phyloP scores from a whole-genome alignment of 306 rosid genomes.

The Calophaca sinica region DNA sequence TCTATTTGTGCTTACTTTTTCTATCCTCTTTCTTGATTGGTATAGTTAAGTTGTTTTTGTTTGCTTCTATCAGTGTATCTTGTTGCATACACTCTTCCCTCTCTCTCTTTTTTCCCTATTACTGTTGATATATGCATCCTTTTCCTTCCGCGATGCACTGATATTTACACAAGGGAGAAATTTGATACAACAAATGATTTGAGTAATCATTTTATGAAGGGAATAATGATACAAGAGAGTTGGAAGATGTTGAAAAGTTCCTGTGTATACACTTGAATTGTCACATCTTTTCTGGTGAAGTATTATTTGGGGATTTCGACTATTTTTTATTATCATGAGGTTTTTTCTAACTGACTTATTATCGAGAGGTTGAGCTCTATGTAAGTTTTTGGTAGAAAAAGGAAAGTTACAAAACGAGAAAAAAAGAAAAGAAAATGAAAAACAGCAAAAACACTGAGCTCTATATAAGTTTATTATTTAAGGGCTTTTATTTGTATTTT shows the following conservation, averaged over 20 bases:
- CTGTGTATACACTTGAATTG: background rate
- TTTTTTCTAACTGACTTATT: too few relatives aligned
- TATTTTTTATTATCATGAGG: too few relatives aligned
- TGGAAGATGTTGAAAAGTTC: background rate
- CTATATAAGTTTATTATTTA: too few relatives aligned
- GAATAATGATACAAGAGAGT: constrained; percentile 2
- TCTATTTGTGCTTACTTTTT: constrained; percentile 84
- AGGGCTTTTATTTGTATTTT: too few relatives aligned
- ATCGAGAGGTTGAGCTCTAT: too few relatives aligned
- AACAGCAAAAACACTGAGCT: too few relatives aligned
- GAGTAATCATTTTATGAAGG: constrained; percentile 39
- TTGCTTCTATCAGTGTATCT: constrained; percentile 36
- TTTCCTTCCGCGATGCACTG: constrained; percentile 7
- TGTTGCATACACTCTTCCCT: background rate
- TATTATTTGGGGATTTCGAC: background rate
- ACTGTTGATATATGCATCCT: constrained; percentile 24
- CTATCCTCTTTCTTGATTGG: constrained; percentile 93
- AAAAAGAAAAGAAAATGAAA: too few relatives aligned
- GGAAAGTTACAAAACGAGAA: too few relatives aligned
- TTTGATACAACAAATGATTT: constrained; percentile 2
- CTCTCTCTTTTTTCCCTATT: constrained; percentile 10
- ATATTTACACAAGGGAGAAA: constrained; percentile 10
- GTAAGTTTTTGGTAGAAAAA: too few relatives aligned
- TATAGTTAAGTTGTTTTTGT: constrained; percentile 60
- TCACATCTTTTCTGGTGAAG: background rate